Evolutionary conservation across 163 green algal species (phyloP).

Genomic region (Trebouxiophyceae sp.): DNA sequence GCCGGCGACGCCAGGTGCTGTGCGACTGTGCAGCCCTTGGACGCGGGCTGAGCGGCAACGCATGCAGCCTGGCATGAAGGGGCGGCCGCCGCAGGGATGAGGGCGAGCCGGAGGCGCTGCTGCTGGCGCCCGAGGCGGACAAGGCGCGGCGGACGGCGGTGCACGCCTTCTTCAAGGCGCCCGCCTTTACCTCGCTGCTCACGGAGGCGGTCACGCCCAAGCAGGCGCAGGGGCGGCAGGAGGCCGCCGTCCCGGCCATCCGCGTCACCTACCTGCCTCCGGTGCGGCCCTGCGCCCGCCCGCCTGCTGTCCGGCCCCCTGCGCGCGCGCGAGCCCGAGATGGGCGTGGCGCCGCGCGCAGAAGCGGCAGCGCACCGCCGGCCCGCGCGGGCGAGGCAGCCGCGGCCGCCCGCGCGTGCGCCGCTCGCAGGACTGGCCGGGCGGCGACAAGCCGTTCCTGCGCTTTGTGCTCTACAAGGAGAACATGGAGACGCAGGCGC

Average conservation of each 20-base stretch:
- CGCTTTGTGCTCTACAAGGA: conserved; percentile 81
- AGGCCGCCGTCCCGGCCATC: background rate
- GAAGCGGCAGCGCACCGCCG: no score
- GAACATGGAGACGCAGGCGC: conserved; percentile 75
- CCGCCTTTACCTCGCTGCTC: conserved; percentile 35
- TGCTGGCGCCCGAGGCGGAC: conserved; percentile 1
- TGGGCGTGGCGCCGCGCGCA: no score
- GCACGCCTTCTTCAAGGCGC: conserved; percentile 57
- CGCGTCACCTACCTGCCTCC: background rate
- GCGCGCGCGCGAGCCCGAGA: no score
- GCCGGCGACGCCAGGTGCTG: no score
- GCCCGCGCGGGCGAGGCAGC: no score
- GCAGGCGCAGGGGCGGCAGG: background rate
- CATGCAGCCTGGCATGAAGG: no score
- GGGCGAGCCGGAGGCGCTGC: background rate
- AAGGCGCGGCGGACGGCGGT: conserved; percentile 48
- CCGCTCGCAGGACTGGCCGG: conserved; percentile 14
- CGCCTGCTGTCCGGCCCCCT: no score
- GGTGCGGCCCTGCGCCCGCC: no score
- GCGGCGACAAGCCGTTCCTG: conserved; percentile 31
- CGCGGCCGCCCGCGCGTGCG: background rate
- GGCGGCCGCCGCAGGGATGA: no score
- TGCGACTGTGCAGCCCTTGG: no score
- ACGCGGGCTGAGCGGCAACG: no score
- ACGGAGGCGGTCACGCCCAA: conserved; percentile 33